Conservation (phyloP, 768 basidiomycete genomes). For the Agrocybe praecox region DNA sequence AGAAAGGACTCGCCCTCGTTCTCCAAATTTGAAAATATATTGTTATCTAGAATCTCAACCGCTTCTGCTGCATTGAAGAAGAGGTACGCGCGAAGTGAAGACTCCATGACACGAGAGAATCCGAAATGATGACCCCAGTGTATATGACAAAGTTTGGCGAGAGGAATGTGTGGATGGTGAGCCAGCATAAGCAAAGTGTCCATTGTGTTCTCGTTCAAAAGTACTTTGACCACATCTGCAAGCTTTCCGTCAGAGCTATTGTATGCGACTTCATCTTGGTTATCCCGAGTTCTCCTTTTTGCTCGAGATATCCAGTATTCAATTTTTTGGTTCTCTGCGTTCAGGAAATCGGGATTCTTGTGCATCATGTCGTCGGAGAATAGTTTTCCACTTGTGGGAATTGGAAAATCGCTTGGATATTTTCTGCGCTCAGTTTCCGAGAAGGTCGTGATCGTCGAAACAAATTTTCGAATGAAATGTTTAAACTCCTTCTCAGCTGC, state of each 20-base stretch:
- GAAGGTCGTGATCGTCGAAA: constrained; percentile 29
- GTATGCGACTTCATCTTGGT: constrained; percentile 12
- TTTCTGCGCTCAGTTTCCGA: constrained; percentile 39
- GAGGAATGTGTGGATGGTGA: constrained; percentile 33
- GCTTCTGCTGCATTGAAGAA: constrained; percentile 39
- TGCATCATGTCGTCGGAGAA: constrained; percentile 31
- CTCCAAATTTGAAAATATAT: constrained; percentile 24
- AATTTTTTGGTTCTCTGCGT: constrained; percentile 29
- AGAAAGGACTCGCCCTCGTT: constrained; percentile 22
- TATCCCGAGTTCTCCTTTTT: neutral
- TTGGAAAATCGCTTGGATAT: constrained; percentile 21
- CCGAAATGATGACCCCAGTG: constrained; percentile 36
- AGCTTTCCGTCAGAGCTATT: constrained; percentile 25
- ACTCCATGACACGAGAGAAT: constrained; percentile 28
- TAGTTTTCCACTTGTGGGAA: constrained; percentile 20
- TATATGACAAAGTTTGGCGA: constrained; percentile 24
- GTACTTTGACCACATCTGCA: constrained; percentile 36
- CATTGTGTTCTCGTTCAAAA: constrained; percentile 35
- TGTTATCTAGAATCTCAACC: constrained; percentile 24
- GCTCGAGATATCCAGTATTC: constrained; percentile 32
- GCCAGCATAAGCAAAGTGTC: constrained; percentile 35
- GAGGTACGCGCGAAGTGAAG: constrained; percentile 33
- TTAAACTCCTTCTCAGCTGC: constrained; percentile 24
- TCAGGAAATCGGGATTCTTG: constrained; percentile 31
- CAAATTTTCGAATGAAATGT: constrained; percentile 33